These are phyloP conservation scores for Magnolia kwangsiensis DNA, from an alignment of 164 flowering plant genomes.

Conservation along the genomic window DNA sequence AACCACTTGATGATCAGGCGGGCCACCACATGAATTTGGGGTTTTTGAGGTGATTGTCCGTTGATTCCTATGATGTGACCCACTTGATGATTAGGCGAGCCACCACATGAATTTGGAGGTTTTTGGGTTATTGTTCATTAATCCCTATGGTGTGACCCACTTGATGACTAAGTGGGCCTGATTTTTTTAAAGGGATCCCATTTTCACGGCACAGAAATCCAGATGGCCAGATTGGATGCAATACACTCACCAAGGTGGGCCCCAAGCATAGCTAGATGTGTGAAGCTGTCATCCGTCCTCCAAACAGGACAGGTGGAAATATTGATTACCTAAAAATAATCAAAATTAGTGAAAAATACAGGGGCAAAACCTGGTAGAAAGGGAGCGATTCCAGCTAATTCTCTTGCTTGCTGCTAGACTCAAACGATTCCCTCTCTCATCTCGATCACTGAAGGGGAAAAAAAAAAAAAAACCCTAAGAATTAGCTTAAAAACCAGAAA, in stretches of 20 bases:
- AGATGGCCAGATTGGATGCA: not conserved
- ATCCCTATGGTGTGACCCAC: too few relatives aligned
- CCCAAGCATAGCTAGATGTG: too few relatives aligned
- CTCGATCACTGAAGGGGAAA: constrained; percentile 21
- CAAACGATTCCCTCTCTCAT: constrained; percentile 27
- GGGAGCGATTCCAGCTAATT: constrained; percentile 86
- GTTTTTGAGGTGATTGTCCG: too few relatives aligned
- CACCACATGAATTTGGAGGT: too few relatives aligned
- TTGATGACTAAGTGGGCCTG: not conserved
- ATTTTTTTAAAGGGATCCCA: not conserved
- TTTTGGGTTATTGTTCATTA: too few relatives aligned
- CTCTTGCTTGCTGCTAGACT: constrained; percentile 43
- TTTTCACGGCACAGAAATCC: not conserved
- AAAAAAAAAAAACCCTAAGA: not conserved
- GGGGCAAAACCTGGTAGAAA: constrained; percentile 64
- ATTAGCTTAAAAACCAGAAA: not conserved
- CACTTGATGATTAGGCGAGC: too few relatives aligned
- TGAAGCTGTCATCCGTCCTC: too few relatives aligned
- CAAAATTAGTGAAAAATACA: not conserved
- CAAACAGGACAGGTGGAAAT: not conserved
- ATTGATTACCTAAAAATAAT: not conserved
- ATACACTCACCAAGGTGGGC: not conserved
- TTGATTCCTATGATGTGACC: too few relatives aligned
- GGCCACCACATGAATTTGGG: too few relatives aligned
- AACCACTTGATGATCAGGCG: too few relatives aligned